phyloP scores from a whole-genome alignment of 495 filamentous ascomycete genomes.

The Xylaria nigripes region DNA sequence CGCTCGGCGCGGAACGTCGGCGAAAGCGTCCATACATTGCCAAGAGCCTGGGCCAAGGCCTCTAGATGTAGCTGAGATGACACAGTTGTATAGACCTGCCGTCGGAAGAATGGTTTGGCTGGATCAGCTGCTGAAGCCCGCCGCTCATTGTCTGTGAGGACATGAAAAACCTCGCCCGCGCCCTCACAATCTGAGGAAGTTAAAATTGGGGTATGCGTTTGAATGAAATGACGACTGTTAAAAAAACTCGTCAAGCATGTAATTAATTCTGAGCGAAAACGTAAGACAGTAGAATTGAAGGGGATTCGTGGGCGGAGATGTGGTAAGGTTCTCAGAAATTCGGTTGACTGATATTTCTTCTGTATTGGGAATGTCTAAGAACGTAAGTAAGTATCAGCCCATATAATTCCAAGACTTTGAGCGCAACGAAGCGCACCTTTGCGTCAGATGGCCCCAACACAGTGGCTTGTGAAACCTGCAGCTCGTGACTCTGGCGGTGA shows the following conservation, averaged over 20 bases:
- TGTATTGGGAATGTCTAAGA: slow-evolving; percentile 78
- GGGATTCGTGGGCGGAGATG: slow-evolving; percentile 83
- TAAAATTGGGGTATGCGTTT: slow-evolving; percentile 86
- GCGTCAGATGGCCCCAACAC: slow-evolving; percentile 71
- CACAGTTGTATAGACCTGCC: slow-evolving; percentile 90
- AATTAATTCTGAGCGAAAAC: slow-evolving; percentile 74
- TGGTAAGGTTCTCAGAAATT: slow-evolving; percentile 81
- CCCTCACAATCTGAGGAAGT: slow-evolving; percentile 98
- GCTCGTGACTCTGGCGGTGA: slow-evolving; percentile 67
- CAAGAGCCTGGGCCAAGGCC: slow-evolving; percentile 78
- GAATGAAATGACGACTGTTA: slow-evolving; percentile 58
- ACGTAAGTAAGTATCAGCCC: slow-evolving; percentile 11
- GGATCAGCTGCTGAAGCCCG: slow-evolving; percentile 15
- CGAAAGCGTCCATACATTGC: slow-evolving; percentile 87
- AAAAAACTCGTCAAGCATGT: slow-evolving; percentile 68
- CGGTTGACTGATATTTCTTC: slow-evolving; percentile 85
- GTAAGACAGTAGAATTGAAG: slow-evolving; percentile 68
- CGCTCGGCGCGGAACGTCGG: slow-evolving; percentile 91
- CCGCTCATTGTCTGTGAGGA: slow-evolving; percentile 37
- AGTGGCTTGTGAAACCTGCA: slow-evolving; percentile 59
- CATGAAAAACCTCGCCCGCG: slow-evolving; percentile 86
- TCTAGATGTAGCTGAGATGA: slow-evolving; percentile 93
- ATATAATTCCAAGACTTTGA: neutral
- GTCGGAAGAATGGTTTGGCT: slow-evolving; percentile 60
- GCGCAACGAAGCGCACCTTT: slow-evolving; percentile 48